Conservation (phyloP, 2,329 filamentous ascomycete genomes). For the Exophiala mesophila region DNA sequence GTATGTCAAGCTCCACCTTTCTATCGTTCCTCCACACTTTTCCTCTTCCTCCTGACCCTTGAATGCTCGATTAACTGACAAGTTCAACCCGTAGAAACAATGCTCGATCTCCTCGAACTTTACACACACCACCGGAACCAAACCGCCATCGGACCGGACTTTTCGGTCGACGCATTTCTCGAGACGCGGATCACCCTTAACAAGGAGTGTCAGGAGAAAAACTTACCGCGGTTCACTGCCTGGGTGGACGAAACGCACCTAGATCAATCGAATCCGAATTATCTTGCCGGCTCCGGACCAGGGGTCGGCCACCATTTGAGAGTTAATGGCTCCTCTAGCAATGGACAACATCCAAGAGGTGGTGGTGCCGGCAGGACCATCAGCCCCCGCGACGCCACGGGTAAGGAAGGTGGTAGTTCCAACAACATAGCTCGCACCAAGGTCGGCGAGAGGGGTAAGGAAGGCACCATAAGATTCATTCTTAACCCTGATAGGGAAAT, state of each 20-base stretch:
- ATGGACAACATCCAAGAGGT: conserved; percentile 3
- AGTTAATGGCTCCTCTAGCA: conserved; percentile 8
- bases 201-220: conserved; percentile 64
- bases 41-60: neutral
- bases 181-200: conserved; percentile 83
- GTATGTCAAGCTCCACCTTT: too few species aligned
- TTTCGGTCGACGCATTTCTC: conserved; percentile 74
- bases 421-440: conserved; percentile 3
- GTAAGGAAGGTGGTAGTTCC: conserved; percentile 9
- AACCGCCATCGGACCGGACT: conserved; percentile 68
- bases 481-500: conserved; percentile 72
- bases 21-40: too few species aligned
- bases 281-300: conserved; percentile 15
- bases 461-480: conserved; percentile 83
- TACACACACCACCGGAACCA: conserved; percentile 77
- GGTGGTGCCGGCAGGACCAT: conserved; percentile 14
- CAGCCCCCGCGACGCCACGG: conserved; percentile 21
- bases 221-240: conserved; percentile 59
- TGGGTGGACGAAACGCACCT: conserved; percentile 35
- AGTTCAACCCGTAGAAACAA: conserved; percentile 65
- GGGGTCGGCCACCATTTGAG: conserved; percentile 13
- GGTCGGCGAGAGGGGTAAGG: conserved; percentile 45
- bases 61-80: neutral
- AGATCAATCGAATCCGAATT: conserved; percentile 26
- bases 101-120: conserved; percentile 85